phyloP scores from a whole-genome alignment of 2,329 filamentous ascomycete genomes.

The Cytospora piceae region DNA sequence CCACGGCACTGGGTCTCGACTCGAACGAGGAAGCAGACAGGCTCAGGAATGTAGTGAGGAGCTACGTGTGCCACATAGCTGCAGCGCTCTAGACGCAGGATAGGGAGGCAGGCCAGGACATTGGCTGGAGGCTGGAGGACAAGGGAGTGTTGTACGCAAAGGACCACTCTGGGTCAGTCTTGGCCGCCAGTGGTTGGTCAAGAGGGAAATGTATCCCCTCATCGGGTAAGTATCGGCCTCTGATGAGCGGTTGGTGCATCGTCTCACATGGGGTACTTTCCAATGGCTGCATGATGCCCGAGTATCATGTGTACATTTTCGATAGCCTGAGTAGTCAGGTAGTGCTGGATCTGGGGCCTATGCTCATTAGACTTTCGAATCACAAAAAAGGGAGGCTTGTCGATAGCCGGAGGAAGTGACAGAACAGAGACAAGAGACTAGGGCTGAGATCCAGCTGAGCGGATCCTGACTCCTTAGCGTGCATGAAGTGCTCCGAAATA shows the following conservation, averaged over 20 bases:
- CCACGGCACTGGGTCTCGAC: conserved; percentile 4
- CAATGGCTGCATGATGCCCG: conserved; percentile 23
- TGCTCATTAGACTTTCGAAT: conserved; percentile 19
- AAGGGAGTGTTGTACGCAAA: conserved; percentile 17
- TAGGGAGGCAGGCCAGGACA: conserved; percentile 8
- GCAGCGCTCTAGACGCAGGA: conserved; percentile 8
- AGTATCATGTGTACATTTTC: conserved; percentile 6
- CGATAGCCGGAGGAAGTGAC: conserved; percentile 8
- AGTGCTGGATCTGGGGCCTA: conserved; percentile 19
- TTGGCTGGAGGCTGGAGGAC: conserved; percentile 25
- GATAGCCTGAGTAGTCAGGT: background rate
- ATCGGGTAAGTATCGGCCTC: conserved; percentile 5
- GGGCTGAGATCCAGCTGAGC: conserved; percentile 24
- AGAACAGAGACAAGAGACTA: background rate
- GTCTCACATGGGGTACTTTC: conserved; percentile 9
- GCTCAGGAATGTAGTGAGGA: conserved; percentile 12
- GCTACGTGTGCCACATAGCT: conserved; percentile 26
- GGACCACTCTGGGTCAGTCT: conserved; percentile 14
- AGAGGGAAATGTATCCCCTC: background rate
- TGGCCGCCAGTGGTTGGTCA: conserved; percentile 20
- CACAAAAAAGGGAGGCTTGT: conserved; percentile 11
- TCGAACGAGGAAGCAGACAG: conserved; percentile 18
- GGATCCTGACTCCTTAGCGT: conserved; percentile 22
- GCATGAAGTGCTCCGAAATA: background rate
- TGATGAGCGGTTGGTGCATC: conserved; percentile 12